These are phyloP conservation scores for Letharia columbiana DNA, from an alignment of 495 filamentous ascomycete species.

Conservation along the genomic window DNA sequence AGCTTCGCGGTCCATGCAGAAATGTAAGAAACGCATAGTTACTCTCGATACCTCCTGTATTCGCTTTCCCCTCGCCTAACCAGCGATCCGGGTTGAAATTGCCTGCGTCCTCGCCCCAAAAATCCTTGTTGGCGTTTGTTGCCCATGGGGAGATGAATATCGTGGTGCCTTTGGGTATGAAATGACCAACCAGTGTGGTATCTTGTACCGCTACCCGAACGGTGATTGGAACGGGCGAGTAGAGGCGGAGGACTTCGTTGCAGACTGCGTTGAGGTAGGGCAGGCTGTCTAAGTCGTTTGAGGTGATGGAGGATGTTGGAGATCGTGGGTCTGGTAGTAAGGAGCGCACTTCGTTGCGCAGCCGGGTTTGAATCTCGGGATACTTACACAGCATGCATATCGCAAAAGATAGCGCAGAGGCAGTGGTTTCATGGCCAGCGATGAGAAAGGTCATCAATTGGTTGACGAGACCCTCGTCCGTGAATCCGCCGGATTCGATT, in stretches of 20 bases:
- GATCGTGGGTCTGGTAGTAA: constrained; percentile 17
- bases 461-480: constrained; percentile 44
- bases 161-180: constrained; percentile 38
- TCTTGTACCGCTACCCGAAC: constrained; percentile 40
- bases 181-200: constrained; percentile 38
- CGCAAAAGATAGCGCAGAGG: constrained; percentile 45
- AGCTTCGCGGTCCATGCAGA: constrained; percentile 40
- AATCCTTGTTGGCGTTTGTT: constrained; percentile 34
- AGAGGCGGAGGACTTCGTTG: constrained; percentile 41
- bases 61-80: constrained; percentile 27
- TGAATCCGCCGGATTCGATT: constrained; percentile 51
- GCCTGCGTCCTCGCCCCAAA: constrained; percentile 38
- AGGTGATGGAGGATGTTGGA: constrained; percentile 22
- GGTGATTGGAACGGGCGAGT: constrained; percentile 44
- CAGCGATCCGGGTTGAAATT: constrained; percentile 42
- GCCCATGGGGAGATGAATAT: constrained; percentile 40
- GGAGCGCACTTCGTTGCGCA: constrained; percentile 41
- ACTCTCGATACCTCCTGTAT: constrained; percentile 38
- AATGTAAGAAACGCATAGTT: constrained; percentile 44
- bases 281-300: constrained; percentile 39
- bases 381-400: constrained; percentile 42
- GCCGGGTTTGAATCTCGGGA: constrained; percentile 38
- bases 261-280: constrained; percentile 47
- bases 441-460: constrained; percentile 50
- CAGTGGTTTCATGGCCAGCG: constrained; percentile 49